Conservation (phyloP, 2,329 filamentous ascomycete species). For the Zopfia rhizophila region DNA sequence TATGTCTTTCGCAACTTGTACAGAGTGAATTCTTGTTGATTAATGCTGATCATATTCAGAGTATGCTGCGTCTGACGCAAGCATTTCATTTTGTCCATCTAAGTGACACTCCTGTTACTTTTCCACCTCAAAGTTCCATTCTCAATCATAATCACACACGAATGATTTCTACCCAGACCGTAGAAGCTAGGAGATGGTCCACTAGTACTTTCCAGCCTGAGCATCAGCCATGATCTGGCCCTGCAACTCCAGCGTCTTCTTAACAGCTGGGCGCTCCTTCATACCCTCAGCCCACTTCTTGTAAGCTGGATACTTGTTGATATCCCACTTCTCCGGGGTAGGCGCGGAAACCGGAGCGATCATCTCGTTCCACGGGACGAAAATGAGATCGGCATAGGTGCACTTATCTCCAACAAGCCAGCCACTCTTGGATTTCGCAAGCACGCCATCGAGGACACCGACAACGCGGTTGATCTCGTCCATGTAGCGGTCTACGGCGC, state of each 20-base stretch:
- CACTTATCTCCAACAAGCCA: conserved; percentile 57
- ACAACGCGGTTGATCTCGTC: conserved; percentile 58
- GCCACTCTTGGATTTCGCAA: conserved; percentile 35
- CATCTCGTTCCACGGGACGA: conserved; percentile 49
- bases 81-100: too few species aligned
- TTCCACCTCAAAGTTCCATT: too few species aligned
- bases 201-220: too few species aligned
- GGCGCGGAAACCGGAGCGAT: neutral
- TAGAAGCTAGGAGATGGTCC: too few species aligned
- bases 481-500: conserved; percentile 57
- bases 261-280: conserved; percentile 35
- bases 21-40: too few species aligned
- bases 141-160: too few species aligned
- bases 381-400: conserved; percentile 55
- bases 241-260: conserved; percentile 33
- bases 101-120: too few species aligned
- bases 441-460: conserved; percentile 54
- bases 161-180: too few species aligned
- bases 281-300: conserved; percentile 41
- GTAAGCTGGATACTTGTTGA: conserved; percentile 35
- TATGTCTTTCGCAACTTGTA: too few species aligned
- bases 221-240: too few species aligned
- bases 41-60: too few species aligned
- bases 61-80: too few species aligned
- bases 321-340: conserved; percentile 23